These are phyloP conservation scores for Paragyromitra xinjiangensis DNA, from an alignment of 495 filamentous ascomycete genomes.

Conservation along the genomic window DNA sequence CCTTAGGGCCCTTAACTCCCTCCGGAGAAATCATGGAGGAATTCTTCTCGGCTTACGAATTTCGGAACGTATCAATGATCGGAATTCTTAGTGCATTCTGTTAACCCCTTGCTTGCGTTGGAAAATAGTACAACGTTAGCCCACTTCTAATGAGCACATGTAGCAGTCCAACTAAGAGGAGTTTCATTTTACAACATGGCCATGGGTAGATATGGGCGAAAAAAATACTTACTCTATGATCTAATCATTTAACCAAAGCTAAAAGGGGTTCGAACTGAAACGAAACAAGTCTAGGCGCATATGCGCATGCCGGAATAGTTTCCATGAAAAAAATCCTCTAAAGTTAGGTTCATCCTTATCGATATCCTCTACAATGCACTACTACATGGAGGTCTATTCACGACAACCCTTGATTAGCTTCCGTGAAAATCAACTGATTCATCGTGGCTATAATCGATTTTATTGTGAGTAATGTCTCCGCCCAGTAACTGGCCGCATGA, in stretches of 20 bases:
- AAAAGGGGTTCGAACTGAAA: neutral
- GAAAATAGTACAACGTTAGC: neutral
- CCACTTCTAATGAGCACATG: neutral
- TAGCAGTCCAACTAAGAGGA: too few relatives aligned
- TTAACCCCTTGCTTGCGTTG: neutral
- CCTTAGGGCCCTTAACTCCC: neutral
- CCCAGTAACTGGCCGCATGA: slow-evolving; percentile 9
- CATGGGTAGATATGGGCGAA: neutral
- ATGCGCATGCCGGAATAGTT: neutral
- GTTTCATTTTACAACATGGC: neutral
- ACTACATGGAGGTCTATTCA: too few relatives aligned
- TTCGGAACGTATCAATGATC: neutral
- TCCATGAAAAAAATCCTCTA: neutral
- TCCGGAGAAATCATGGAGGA: neutral
- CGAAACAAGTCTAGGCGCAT: neutral
- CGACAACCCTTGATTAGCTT: neutral
- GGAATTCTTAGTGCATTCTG: neutral
- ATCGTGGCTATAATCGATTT: neutral
- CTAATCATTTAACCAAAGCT: neutral
- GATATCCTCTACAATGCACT: too few relatives aligned
- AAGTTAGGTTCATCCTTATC: neutral
- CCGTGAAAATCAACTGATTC: neutral
- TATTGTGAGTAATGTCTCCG: neutral
- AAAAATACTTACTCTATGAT: neutral
- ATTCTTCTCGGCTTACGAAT: neutral